Conservation (phyloP, 1,284 basidiomycete genomes). For the Crepidotus sp. region DNA sequence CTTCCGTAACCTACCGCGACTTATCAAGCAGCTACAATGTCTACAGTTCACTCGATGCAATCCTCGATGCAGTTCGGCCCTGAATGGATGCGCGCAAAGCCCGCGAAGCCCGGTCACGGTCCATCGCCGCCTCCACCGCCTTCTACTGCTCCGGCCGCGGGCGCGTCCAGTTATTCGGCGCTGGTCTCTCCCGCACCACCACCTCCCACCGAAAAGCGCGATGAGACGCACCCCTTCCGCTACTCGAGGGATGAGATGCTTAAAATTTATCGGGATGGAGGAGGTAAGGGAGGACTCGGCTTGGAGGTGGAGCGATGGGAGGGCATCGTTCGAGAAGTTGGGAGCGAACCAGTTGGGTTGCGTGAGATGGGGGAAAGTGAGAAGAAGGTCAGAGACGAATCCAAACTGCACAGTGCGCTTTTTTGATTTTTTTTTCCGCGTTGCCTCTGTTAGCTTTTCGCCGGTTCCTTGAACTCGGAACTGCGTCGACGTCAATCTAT, state of each 20-base stretch:
- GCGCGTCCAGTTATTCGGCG: constrained; percentile 71
- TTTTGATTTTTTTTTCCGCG: constrained; percentile 18
- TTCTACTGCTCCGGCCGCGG: constrained; percentile 34
- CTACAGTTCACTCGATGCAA: constrained; percentile 28
- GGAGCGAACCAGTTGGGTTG: constrained; percentile 64
- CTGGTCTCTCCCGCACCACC: constrained; percentile 53
- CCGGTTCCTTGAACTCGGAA: constrained; percentile 70
- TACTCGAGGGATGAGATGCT: constrained; percentile 84
- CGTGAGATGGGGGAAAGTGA: constrained; percentile 77
- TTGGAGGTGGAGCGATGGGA: constrained; percentile 83
- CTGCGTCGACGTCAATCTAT: constrained; percentile 72
- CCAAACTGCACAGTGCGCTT: constrained; percentile 15
- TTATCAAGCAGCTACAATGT: constrained; percentile 20
- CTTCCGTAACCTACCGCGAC: constrained; percentile 12
- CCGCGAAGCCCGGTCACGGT: constrained; percentile 39
- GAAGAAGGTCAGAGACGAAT: constrained; percentile 65
- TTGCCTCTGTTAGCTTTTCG: constrained; percentile 47
- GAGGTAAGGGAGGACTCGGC: constrained; percentile 63
- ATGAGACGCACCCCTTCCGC: constrained; percentile 69
- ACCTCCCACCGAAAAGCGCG: constrained; percentile 44
- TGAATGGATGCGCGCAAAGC: constrained; percentile 82
- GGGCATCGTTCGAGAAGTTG: constrained; percentile 72
- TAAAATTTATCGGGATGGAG: constrained; percentile 74
- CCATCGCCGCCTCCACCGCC: constrained; percentile 44
- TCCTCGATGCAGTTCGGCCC: constrained; percentile 81